Evolutionary conservation across 2,329 filamentous ascomycete species (phyloP), one percentile per base, ranked within the genome.

Genomic region (Thielaviopsis euricoi): DNA sequence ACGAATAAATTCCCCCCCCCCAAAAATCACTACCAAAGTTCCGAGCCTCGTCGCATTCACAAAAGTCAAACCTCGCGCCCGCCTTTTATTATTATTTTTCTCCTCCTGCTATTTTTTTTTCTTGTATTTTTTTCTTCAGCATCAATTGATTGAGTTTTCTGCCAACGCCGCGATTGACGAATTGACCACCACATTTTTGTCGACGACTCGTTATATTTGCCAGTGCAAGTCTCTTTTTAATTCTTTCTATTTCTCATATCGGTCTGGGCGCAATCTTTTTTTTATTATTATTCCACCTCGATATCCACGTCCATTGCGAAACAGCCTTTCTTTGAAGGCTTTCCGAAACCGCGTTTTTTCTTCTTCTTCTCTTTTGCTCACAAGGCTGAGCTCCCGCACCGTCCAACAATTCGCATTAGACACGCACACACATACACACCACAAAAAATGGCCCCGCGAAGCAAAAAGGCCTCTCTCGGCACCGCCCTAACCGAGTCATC

Each of bases 361-460:
- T 33, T 33, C 12, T 33, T 33, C 29, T 12, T 6, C 29, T 12
- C 29, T 12, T n/a, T 43, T 43, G 37, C 37, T 43, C 37, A n/a
- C 37, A 43, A 43, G 37, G 25, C 51, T 19, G 51, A 52, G 51
- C 51, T 52, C 19, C 21, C 17, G 23, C 1, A 52, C 10, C 21
- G 1, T 17, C 29, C 29, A 33, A 33, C 15, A 52, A 29, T n/a
- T n/a, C n/a, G n/a, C n/a, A n/a, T n/a, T 10, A 43, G 12, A n/a
- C 3, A 53, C 55, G 23, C 21, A 50, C 48, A 25, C 21, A 50
- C 19, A 52, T 33, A 21, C 13, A n/a, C 33, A 33, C 15, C 46
- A 33, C 15, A 17, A 29, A 37, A 48, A 19, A 62, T 62, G 61
- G 56, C 61, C 17, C 59, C 61, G n/a, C 58, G 58, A 37, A 19